Percentiles rank a stretch among this genome's conserved stretches.
Evolutionary conservation across 345 rosid species (phyloP).

Genomic region (Brassica nigra): DNA sequence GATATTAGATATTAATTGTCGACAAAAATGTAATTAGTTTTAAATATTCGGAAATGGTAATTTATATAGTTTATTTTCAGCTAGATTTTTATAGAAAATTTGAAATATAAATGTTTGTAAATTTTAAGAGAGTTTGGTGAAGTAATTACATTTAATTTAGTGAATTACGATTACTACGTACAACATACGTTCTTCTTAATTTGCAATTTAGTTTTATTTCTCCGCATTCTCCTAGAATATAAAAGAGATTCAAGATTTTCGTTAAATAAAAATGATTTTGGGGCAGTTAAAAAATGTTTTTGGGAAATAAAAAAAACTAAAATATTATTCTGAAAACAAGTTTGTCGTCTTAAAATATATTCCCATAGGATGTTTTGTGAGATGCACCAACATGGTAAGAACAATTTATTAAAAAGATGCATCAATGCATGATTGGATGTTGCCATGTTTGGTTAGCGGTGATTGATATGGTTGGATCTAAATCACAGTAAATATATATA

Average conservation of each 20-base stretch:
- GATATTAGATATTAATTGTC: no score
- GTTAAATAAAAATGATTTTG: no score
- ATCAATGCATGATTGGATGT: slow-evolving; percentile 4
- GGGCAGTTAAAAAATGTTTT: no score
- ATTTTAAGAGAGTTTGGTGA: no score
- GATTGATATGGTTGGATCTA: background rate
- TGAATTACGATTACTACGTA: no score
- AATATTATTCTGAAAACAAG: background rate
- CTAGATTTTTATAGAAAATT: background rate
- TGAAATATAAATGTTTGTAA: background rate
- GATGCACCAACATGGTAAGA: slow-evolving; percentile 10
- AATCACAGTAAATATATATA: background rate
- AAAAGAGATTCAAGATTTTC: no score
- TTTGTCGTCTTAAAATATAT: background rate
- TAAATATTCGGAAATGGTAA: background rate
- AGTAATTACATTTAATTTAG: no score
- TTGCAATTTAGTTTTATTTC: no score
- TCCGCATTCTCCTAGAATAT: no score
- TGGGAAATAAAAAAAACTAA: background rate
- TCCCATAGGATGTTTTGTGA: background rate
- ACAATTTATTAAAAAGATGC: background rate
- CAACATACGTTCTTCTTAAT: no score
- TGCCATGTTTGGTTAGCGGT: background rate
- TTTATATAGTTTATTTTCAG: no score
- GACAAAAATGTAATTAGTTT: background rate